Conservation (phyloP, 1,284 basidiomycete genomes). For the Afroboletus lepidellus region DNA sequence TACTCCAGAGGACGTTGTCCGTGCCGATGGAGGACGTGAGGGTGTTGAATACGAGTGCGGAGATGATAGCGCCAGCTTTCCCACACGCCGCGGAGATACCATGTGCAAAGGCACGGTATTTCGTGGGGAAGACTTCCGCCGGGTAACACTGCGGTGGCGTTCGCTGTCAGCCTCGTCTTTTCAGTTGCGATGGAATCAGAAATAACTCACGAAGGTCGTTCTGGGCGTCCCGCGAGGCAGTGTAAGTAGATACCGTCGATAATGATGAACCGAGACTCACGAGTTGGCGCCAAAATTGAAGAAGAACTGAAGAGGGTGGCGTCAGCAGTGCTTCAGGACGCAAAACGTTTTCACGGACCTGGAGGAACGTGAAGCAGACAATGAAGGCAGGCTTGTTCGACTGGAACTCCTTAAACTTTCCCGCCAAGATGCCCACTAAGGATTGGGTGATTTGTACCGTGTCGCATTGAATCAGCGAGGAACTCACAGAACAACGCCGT, state of each 20-base stretch:
- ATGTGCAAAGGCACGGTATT: constrained; percentile 77
- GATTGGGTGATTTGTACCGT: neutral
- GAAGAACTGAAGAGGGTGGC: constrained; percentile 59
- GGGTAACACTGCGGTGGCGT: constrained; percentile 55
- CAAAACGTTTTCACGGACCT: constrained; percentile 29
- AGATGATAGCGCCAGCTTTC: constrained; percentile 81
- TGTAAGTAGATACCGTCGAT: constrained; percentile 8
- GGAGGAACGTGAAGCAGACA: constrained; percentile 66
- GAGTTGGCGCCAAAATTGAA: constrained; percentile 89
- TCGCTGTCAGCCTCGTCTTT: constrained; percentile 1
- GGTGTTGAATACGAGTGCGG: constrained; percentile 76
- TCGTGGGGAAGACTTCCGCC: constrained; percentile 88
- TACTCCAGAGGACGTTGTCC: constrained; percentile 62
- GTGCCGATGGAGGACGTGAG: constrained; percentile 65
- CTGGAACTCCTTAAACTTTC: constrained; percentile 58
- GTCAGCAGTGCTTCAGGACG: neutral
- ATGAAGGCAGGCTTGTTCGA: constrained; percentile 59
- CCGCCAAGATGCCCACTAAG: constrained; percentile 59
- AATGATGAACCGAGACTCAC: constrained; percentile 34
- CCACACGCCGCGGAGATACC: constrained; percentile 79
- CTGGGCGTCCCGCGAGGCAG: constrained; percentile 25
- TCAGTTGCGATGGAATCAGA: neutral
- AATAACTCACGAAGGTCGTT: constrained; percentile 52
- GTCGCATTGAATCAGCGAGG: neutral
- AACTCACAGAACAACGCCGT: constrained; percentile 66